phyloP scores from a whole-genome alignment of 2,329 filamentous ascomycete genomes.

The Fusarium mundagurra region DNA sequence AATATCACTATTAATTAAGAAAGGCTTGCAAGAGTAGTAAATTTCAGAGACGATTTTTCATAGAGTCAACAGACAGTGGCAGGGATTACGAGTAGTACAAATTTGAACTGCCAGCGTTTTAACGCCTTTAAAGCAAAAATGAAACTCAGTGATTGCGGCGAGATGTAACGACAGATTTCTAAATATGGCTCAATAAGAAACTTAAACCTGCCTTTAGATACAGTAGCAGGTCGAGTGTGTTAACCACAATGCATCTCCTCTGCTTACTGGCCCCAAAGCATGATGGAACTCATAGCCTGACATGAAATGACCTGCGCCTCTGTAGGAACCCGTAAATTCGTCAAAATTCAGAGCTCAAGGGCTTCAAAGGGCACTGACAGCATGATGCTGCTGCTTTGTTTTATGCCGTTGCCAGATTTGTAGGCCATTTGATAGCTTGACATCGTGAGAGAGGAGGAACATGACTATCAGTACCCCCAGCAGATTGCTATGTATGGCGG shows the following conservation, averaged over 20 bases:
- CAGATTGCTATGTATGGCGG: not conserved
- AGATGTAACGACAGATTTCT: not conserved
- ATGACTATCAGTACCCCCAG: not conserved
- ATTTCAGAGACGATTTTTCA: not conserved
- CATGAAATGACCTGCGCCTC: not conserved
- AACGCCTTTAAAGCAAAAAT: not conserved
- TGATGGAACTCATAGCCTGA: not conserved
- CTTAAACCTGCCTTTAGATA: not conserved
- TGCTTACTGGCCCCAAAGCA: not conserved
- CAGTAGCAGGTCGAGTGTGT: not conserved
- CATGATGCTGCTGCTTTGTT: not conserved
- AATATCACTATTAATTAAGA: not conserved
- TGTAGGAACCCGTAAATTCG: not conserved
- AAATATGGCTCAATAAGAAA: not conserved
- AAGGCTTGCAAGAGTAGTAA: not conserved
- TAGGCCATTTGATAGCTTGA: not conserved
- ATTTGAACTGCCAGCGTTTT: not conserved
- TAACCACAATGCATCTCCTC: not conserved
- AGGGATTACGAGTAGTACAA: not conserved
- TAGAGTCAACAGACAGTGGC: not conserved
- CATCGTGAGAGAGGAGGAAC: not conserved
- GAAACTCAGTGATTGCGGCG: not conserved
- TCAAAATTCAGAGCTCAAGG: not conserved
- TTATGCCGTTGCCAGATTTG: not conserved
- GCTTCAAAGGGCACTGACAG: not conserved